Percentiles rank a stretch among this genome's conserved stretches.
Evolutionary conservation across 345 rosid species (phyloP).

Genomic region (Excoecaria agallocha): DNA sequence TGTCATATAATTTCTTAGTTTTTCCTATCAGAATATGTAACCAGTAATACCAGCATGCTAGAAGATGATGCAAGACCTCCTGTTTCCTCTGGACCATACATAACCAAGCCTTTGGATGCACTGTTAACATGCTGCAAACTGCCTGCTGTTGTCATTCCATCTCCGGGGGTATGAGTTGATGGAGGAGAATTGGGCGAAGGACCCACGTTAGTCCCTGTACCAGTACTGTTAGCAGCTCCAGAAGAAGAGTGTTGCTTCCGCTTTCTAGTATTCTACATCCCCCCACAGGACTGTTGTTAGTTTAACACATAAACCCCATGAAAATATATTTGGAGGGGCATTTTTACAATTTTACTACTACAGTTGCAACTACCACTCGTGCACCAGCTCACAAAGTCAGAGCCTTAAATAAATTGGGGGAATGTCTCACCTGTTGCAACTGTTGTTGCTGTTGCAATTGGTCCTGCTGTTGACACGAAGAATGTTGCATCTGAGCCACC

Average conservation of each 20-base stretch:
- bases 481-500: constrained; percentile 48
- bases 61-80: constrained; percentile 50
- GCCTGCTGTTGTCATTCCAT: constrained; percentile 46
- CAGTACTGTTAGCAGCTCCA: constrained; percentile 60
- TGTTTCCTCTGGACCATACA: constrained; percentile 43
- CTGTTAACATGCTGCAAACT: constrained; percentile 42
- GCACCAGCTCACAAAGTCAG: constrained; percentile 7
- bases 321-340: background rate
- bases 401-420: constrained; percentile 7
- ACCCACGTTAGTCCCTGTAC: constrained; percentile 60
- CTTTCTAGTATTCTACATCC: constrained; percentile 50
- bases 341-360: background rate
- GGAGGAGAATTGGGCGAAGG: constrained; percentile 64
- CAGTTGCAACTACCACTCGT: constrained; percentile 9
- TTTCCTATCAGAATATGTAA: background rate
- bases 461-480: constrained; percentile 55
- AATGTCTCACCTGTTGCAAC: constrained; percentile 44
- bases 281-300: constrained; percentile 17
- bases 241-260: constrained; percentile 64
- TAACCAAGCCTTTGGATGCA: constrained; percentile 40
- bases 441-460: constrained; percentile 49
- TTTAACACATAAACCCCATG: background rate
- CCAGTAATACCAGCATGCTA: constrained; percentile 44
- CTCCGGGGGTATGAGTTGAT: constrained; percentile 67
- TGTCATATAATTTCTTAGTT: constrained; percentile 1